A percentile compares a stretch with the other conserved stretches of the same genome.
Conservation (phyloP, 140 eudicot species). For the Senecio squalidus region DNA sequence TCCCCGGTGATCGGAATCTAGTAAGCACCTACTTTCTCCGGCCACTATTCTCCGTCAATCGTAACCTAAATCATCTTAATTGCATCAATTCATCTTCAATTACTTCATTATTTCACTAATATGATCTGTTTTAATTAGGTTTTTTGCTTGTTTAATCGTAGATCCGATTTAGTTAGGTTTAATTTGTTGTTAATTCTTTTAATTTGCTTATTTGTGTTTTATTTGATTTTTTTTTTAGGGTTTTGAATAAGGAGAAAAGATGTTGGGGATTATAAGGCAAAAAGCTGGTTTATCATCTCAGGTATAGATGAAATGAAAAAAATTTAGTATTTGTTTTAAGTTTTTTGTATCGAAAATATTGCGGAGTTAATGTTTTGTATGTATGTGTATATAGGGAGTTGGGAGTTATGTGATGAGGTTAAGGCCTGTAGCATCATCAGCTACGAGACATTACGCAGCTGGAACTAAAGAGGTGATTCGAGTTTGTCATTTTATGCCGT, state of each 20-base stretch:
- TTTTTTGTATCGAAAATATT: background rate
- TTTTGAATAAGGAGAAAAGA: slow-evolving; percentile 8
- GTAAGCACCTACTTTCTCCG: no score
- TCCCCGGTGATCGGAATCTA: no score
- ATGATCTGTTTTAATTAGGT: no score
- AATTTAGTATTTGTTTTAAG: background rate
- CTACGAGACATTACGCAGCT: slow-evolving; percentile 41
- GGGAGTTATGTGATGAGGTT: no score
- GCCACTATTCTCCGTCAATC: no score
- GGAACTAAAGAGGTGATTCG: slow-evolving; percentile 49
- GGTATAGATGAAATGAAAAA: slow-evolving; percentile 31
- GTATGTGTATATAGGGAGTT: slow-evolving; percentile 13
- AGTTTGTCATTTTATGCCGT: background rate
- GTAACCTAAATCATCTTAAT: no score
- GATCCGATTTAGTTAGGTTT: background rate
- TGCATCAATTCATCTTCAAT: no score
- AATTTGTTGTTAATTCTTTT: background rate
- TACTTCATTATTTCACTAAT: no score
- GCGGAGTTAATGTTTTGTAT: background rate
- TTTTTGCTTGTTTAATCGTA: background rate
- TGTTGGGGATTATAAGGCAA: slow-evolving; percentile 51
- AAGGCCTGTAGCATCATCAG: slow-evolving; percentile 33
- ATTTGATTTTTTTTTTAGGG: no score
- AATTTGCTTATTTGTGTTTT: background rate
- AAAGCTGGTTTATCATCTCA: slow-evolving; percentile 23